Evolutionary conservation across 1,284 basidiomycete species (phyloP), one percentile per base, ranked within the genome.

Genomic region (Earliella scabrosa): DNA sequence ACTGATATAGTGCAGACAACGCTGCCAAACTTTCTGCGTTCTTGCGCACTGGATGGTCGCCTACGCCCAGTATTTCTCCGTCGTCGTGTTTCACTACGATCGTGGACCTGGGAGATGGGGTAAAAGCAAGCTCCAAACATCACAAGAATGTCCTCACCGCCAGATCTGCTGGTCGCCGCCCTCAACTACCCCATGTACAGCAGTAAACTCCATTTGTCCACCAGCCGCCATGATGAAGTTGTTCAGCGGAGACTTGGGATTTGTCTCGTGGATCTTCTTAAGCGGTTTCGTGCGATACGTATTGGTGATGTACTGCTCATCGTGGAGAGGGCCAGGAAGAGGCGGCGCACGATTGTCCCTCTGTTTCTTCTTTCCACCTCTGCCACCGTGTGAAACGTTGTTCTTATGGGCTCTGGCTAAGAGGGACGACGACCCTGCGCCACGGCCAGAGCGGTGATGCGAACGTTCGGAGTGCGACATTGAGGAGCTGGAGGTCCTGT

Each of bases 11-110:
- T 5, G 86, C 87, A 49, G 86, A 87, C 14, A 94, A 73, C 0
- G 89, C 87, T 3, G 93, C 92, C 4, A 94, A 74, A 67, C 82
- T 83, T 66, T 92, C 86, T 2, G 95, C 90, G 29, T 88, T 83
- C 64, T 88, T 90, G 67, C 80, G 85, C 9, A 72, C 76, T 1
- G 75, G n/a, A 50, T 80, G 77, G 69, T 98, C 95, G 2, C 78
- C 95, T 68, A 80, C 65, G 16, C 78, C 86, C 49, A 78, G 66
- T 26, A 89, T 65, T 13, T 73, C 71, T 0, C 78, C 71, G 10
- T 63, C 63, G 16, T 77, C 77, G 61, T 44, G 60, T 18, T 53
- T 50, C 21, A 55, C 55, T 13, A 14, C 18, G 14, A 59, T 51
- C 20, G 60, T 55, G 43, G 45, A 56, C 27, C 59, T 60, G 18